A percentile compares a stretch with the other conserved stretches of the same genome.
Conservation (phyloP, 805 yeast genomes). For the Metschnikowia koreensis region DNA sequence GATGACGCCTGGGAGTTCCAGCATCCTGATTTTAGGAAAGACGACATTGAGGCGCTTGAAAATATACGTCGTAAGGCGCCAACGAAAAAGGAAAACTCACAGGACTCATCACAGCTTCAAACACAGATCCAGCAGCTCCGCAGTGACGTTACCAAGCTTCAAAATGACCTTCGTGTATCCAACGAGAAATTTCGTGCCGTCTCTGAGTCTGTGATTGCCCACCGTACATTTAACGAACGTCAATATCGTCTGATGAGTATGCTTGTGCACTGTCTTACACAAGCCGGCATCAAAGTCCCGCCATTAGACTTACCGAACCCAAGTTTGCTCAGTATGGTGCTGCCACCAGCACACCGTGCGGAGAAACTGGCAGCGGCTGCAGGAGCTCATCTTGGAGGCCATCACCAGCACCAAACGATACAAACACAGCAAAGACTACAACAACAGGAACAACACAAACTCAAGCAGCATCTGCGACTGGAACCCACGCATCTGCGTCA, state of each 20-base stretch:
- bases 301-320: constrained; percentile 55
- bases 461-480: background rate
- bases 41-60: constrained; percentile 76
- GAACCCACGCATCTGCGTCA: constrained; percentile 4
- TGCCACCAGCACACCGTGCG: constrained; percentile 13
- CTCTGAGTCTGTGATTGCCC: constrained; percentile 56
- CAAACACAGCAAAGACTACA: constrained; percentile 6
- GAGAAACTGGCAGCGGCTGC: background rate
- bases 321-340: constrained; percentile 20
- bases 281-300: constrained; percentile 68
- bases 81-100: constrained; percentile 39
- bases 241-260: constrained; percentile 51
- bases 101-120: constrained; percentile 10
- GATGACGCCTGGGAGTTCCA: constrained; percentile 92
- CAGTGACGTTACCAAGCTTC: constrained; percentile 33
- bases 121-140: constrained; percentile 23
- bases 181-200: constrained; percentile 59
- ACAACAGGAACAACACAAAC: background rate
- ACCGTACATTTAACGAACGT: constrained; percentile 58
- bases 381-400: background rate
- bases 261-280: constrained; percentile 48
- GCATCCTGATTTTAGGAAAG: constrained; percentile 81
- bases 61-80: constrained; percentile 85
- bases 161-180: constrained; percentile 31
- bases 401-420: constrained; percentile 7